These are phyloP conservation scores for Trypanosomatidae sp. DNA, from an alignment of 208 protist species.

Conservation along the genomic window DNA sequence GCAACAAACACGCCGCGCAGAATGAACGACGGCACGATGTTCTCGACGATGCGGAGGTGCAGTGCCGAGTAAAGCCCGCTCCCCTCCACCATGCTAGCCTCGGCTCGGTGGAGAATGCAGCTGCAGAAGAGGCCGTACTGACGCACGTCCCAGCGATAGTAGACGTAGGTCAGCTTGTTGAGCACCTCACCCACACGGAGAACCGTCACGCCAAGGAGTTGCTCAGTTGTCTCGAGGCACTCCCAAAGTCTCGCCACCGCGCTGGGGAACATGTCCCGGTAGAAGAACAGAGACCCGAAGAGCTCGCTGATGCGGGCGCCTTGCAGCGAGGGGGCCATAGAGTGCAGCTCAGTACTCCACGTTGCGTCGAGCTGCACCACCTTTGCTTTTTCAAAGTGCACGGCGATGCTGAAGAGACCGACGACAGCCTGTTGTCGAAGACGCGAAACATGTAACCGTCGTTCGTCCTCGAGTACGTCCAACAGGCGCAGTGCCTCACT, in stretches of 20 bases:
- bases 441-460: conserved; percentile 21
- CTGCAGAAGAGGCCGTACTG: conserved; percentile 45
- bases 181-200: conserved; percentile 39
- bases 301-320: conserved; percentile 39
- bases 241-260: conserved; percentile 48
- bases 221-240: conserved; percentile 37
- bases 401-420: conserved; percentile 41
- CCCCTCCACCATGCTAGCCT: conserved; percentile 39
- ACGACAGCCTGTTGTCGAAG: conserved; percentile 36
- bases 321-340: conserved; percentile 29
- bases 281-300: conserved; percentile 44
- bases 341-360: conserved; percentile 35
- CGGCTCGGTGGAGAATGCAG: conserved; percentile 54
- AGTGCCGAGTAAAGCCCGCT: conserved; percentile 39
- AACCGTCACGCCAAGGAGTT: conserved; percentile 38
- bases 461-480: conserved; percentile 25
- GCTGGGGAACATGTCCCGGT: conserved; percentile 31
- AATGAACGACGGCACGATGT: conserved; percentile 51
- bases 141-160: conserved; percentile 52
- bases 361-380: conserved; percentile 27
- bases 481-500: conserved; percentile 28
- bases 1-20: conserved; percentile 45
- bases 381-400: conserved; percentile 21
- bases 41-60: conserved; percentile 52
- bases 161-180: conserved; percentile 56